A percentile compares a stretch with the other conserved stretches of the same genome.
Conservation (phyloP, 148 eudicot species). For the Linanthus parryae region DNA sequence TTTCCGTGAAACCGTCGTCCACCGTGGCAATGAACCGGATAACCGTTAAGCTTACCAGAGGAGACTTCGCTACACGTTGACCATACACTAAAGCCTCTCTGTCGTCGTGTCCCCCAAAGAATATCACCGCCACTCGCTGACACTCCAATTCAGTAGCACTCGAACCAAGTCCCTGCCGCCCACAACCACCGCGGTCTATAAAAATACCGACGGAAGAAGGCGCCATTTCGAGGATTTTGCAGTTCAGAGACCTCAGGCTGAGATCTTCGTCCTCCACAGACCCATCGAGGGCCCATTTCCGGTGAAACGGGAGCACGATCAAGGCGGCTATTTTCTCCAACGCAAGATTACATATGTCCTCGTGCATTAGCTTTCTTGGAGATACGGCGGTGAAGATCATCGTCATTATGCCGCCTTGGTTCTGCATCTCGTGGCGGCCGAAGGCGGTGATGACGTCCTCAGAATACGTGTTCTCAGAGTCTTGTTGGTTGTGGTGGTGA, state of each 20-base stretch:
- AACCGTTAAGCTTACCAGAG: conserved; percentile 12
- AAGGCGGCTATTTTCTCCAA: conserved; percentile 24
- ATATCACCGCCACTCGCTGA: conserved; percentile 18
- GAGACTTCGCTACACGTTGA: conserved; percentile 17
- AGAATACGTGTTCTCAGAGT: conserved; percentile 11
- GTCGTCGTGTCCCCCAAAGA: conserved; percentile 32
- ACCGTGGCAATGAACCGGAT: conserved; percentile 9
- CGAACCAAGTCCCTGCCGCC: background rate
- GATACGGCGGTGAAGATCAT: conserved; percentile 26
- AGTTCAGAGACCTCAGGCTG: conserved; percentile 20
- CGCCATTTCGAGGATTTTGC: conserved; percentile 19
- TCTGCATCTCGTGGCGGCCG: conserved; percentile 4
- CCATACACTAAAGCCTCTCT: conserved; percentile 28
- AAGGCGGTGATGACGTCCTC: conserved; percentile 24
- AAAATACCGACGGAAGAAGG: conserved; percentile 35
- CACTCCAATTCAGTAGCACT: background rate
- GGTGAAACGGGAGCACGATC: conserved; percentile 31
- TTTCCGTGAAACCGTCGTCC: conserved; percentile 3
- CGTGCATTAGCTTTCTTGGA: conserved; percentile 29
- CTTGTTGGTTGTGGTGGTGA: conserved; percentile 27
- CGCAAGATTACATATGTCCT: conserved; percentile 32
- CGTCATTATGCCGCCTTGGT: conserved; percentile 11
- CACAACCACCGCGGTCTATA: conserved; percentile 23
- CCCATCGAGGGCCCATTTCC: conserved; percentile 30
- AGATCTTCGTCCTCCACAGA: conserved; percentile 13